phyloP scores from a whole-genome alignment of 805 yeast species.

The Wickerhamomyces pijperi region DNA sequence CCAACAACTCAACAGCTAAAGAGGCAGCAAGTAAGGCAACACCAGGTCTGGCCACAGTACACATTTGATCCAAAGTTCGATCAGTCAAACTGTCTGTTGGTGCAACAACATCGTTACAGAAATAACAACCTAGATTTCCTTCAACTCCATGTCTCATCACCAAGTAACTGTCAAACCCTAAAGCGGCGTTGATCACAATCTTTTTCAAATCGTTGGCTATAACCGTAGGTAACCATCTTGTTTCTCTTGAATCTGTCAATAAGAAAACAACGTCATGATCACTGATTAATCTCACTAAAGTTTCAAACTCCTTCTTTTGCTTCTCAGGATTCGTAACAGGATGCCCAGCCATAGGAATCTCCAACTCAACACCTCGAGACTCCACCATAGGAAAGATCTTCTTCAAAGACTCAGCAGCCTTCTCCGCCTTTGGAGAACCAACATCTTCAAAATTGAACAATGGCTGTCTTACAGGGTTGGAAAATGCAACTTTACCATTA shows the following conservation, averaged over 20 bases:
- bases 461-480: conserved; percentile 95
- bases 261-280: conserved; percentile 70
- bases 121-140: conserved; percentile 71
- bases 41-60: conserved; percentile 97
- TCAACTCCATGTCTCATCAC: conserved; percentile 84
- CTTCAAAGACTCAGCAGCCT: conserved; percentile 66
- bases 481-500: conserved; percentile 77
- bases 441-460: conserved; percentile 71
- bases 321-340: conserved; percentile 47
- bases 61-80: conserved; percentile 92
- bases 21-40: conserved; percentile 84
- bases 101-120: conserved; percentile 91
- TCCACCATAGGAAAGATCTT: conserved; percentile 72
- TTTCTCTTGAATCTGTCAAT: conserved; percentile 88
- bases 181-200: conserved; percentile 79
- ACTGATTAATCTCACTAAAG: conserved; percentile 40
- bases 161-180: conserved; percentile 87
- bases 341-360: conserved; percentile 96
- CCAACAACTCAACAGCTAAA: conserved; percentile 72
- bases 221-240: conserved; percentile 95
- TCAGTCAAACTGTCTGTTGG: conserved; percentile 84
- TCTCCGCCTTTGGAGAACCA: conserved; percentile 64
- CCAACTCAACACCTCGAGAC: conserved; percentile 50
- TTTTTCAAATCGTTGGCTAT: conserved; percentile 58
- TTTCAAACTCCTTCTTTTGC: conserved; percentile 40